A percentile compares a stretch with the other conserved stretches of the same genome.
Evolutionary conservation across 2,329 filamentous ascomycete species (phyloP).

Genomic region (Trichoderma atrobrunneum): DNA sequence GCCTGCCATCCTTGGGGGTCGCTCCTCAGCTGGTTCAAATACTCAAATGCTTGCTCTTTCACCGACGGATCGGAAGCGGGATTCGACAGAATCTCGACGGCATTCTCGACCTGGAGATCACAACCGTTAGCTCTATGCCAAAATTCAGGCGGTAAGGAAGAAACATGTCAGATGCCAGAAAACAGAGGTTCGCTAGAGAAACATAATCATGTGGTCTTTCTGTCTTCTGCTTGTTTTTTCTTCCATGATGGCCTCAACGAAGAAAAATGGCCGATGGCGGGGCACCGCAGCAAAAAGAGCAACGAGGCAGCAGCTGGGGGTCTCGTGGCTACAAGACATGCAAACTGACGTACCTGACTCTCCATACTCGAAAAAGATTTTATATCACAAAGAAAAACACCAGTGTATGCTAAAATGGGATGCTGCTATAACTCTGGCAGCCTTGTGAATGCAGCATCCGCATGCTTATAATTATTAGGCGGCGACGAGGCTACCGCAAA

Average conservation of each 20-base stretch:
- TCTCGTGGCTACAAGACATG: background rate
- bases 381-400: conserved; percentile 19
- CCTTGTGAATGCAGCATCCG: conserved; percentile 40
- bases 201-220: too few relatives aligned
- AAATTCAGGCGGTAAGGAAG: background rate
- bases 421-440: conserved; percentile 46
- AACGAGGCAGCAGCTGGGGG: background rate
- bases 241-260: conserved; percentile 6
- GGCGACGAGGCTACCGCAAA: conserved; percentile 40
- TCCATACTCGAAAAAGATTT: conserved; percentile 40
- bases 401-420: conserved; percentile 24
- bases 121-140: background rate
- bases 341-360: conserved; percentile 42
- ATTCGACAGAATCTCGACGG: conserved; percentile 91
- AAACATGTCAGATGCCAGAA: background rate
- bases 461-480: conserved; percentile 38
- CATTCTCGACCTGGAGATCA: conserved; percentile 73
- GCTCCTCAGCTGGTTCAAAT: conserved; percentile 72
- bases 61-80: conserved; percentile 71
- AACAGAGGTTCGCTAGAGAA: background rate
- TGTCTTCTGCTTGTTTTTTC: background rate
- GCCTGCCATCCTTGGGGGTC: conserved; percentile 88
- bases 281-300: conserved; percentile 2
- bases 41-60: conserved; percentile 80
- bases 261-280: conserved; percentile 13